phyloP scores from a whole-genome alignment of 768 basidiomycete species.

The Floccularia luteovirens region DNA sequence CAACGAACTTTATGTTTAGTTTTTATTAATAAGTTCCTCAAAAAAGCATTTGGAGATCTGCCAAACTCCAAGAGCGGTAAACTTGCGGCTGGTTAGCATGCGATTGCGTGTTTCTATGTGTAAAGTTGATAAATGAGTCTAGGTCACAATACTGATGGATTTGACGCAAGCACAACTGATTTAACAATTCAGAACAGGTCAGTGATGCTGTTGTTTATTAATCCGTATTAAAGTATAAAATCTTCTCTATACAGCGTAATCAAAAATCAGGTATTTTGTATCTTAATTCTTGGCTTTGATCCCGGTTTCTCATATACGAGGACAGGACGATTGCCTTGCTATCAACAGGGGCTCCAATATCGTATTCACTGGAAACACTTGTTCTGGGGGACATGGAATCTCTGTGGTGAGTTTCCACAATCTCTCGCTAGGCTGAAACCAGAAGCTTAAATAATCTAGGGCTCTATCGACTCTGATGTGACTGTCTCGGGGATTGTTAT shows the following conservation, averaged over 20 bases:
- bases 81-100: constrained; percentile 26
- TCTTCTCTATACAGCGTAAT: constrained; percentile 15
- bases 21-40: not conserved
- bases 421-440: not conserved
- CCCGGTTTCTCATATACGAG: not conserved
- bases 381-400: constrained; percentile 57
- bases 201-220: not conserved
- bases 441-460: constrained; percentile 22
- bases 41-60: constrained; percentile 39
- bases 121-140: not conserved
- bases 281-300: not conserved
- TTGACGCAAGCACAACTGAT: constrained; percentile 29
- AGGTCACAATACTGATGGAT: constrained; percentile 46
- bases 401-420: constrained; percentile 39
- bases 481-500: constrained; percentile 42
- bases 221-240: not conserved
- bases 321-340: constrained; percentile 57
- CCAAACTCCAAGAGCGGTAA: constrained; percentile 46
- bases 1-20: not conserved
- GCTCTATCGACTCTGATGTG: constrained; percentile 40
- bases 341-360: constrained; percentile 37
- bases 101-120: not conserved
- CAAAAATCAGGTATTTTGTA: constrained; percentile 26
- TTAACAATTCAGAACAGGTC: constrained; percentile 36
- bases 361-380: constrained; percentile 41